These are phyloP conservation scores for Leccinum uliginosum DNA, from an alignment of 768 basidiomycete genomes.

Conservation along the genomic window DNA sequence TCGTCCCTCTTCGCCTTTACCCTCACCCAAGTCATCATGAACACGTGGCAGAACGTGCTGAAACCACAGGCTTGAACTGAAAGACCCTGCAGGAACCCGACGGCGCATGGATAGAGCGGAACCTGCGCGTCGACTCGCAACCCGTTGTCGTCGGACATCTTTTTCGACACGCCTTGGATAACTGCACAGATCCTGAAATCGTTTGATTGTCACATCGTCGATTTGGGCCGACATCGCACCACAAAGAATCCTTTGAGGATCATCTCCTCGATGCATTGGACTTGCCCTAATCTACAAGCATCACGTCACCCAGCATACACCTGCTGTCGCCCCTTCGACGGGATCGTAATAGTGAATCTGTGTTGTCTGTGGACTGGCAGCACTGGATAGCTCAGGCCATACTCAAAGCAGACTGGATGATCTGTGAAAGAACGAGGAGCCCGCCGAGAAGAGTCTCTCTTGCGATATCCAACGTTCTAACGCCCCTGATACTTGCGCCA, in stretches of 20 bases:
- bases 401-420: slow-evolving; percentile 19
- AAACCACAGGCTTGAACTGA: slow-evolving; percentile 10
- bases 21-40: slow-evolving; percentile 4
- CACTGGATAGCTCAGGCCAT: slow-evolving; percentile 5
- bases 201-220: not conserved
- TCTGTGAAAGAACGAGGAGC: slow-evolving; percentile 19
- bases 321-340: slow-evolving; percentile 1
- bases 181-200: not conserved
- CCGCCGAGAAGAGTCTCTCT: slow-evolving; percentile 17
- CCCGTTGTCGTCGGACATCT: slow-evolving; percentile 7
- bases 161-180: not conserved
- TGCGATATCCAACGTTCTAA: slow-evolving; percentile 18
- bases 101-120: slow-evolving; percentile 11
- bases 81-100: slow-evolving; percentile 15
- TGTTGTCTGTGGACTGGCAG: slow-evolving; percentile 13
- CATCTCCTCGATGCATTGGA: not conserved
- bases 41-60: slow-evolving; percentile 1
- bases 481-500: not conserved
- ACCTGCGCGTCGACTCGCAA: slow-evolving; percentile 13
- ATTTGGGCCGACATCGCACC: not conserved
- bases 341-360: slow-evolving; percentile 10
- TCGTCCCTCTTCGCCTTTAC: not conserved
- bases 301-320: not conserved
- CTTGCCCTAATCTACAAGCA: not conserved
- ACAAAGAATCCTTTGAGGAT: slow-evolving; percentile 8